Conservation (phyloP, 768 basidiomycete genomes). For the Roridomyces roridus region DNA sequence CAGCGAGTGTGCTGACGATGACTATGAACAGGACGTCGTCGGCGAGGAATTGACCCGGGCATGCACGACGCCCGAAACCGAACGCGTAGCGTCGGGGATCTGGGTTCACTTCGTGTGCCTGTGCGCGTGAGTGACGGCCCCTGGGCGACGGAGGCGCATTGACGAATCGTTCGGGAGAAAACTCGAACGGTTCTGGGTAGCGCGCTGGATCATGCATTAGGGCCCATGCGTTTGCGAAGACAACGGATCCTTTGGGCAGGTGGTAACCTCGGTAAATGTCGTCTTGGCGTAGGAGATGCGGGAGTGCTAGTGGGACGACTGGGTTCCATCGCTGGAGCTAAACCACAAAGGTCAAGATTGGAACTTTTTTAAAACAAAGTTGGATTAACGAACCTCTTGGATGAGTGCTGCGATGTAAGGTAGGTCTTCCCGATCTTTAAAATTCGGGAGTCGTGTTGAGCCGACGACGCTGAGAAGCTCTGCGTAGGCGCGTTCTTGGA, state of each 20-base stretch:
- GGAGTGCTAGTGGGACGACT: slow-evolving; percentile 18
- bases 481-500: slow-evolving; percentile 30
- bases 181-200: background rate
- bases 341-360: no score
- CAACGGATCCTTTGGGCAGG: slow-evolving; percentile 15
- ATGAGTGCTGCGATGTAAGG: slow-evolving; percentile 28
- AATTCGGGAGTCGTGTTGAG: slow-evolving; percentile 31
- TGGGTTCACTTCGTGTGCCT: background rate
- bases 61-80: background rate
- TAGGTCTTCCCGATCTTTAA: slow-evolving; percentile 29
- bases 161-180: slow-evolving; percentile 1
- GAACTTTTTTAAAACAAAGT: no score
- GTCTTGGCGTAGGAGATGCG: slow-evolving; percentile 18
- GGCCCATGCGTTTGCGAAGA: slow-evolving; percentile 5
- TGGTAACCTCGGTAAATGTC: slow-evolving; percentile 22
- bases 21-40: background rate
- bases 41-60: slow-evolving; percentile 1
- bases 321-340: slow-evolving; percentile 24
- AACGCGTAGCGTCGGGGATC: background rate
- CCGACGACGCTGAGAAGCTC: slow-evolving; percentile 36
- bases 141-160: no score
- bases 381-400: slow-evolving; percentile 13
- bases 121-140: background rate
- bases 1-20: no score
- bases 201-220: background rate